Conservation (phyloP, 257 asterid species). For the Cynanchum wilfordii region DNA sequence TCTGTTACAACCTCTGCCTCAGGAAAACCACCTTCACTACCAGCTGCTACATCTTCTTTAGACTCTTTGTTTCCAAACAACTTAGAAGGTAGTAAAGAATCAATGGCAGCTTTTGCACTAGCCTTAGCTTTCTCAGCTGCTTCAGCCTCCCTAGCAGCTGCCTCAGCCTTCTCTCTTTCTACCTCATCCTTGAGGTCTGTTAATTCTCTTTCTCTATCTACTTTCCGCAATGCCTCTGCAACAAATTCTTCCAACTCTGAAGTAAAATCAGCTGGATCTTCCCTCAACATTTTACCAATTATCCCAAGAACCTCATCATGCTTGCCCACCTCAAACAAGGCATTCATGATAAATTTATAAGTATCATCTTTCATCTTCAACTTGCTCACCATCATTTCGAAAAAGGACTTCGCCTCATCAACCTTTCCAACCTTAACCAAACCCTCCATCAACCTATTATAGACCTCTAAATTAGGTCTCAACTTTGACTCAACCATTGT, state of each 20-base stretch:
- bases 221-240: constrained; percentile 57
- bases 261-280: constrained; percentile 74
- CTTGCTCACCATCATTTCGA: constrained; percentile 76
- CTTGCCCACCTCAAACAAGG: constrained; percentile 56
- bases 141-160: constrained; percentile 70
- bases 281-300: constrained; percentile 66
- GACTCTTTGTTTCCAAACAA: constrained; percentile 46
- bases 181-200: constrained; percentile 53
- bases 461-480: constrained; percentile 77
- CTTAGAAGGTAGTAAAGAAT: constrained; percentile 65
- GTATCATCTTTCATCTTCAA: constrained; percentile 78
- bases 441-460: constrained; percentile 62
- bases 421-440: constrained; percentile 75
- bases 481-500: constrained; percentile 81
- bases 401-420: constrained; percentile 75
- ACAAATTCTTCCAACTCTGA: constrained; percentile 72
- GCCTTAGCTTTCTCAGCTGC: constrained; percentile 75
- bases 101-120: constrained; percentile 59
- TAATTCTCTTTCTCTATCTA: constrained; percentile 74
- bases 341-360: constrained; percentile 66
- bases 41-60: constrained; percentile 28
- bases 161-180: constrained; percentile 67
- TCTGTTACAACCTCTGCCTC: constrained; percentile 21
- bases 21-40: constrained; percentile 23
- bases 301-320: constrained; percentile 69